phyloP scores from a whole-genome alignment of 257 asterid genomes.

The Nicotiana sylvestris region DNA sequence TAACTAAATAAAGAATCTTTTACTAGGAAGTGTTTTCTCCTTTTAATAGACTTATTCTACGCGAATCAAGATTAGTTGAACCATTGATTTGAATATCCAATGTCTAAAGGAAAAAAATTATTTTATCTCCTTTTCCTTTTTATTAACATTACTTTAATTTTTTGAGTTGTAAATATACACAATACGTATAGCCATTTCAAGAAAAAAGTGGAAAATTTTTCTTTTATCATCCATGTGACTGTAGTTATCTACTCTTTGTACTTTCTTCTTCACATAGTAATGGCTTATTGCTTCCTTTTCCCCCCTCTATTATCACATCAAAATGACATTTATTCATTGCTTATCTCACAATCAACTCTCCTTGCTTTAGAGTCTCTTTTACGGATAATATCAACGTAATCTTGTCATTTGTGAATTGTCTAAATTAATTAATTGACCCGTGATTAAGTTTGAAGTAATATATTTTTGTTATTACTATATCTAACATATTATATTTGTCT shows the following conservation, averaged over 20 bases:
- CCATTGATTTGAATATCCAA: too few species aligned
- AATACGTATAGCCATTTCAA: not conserved
- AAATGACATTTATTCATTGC: not conserved
- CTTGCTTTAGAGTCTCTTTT: not conserved
- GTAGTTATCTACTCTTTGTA: not conserved
- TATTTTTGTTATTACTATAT: not conserved
- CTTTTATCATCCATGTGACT: slow-evolving; percentile 8
- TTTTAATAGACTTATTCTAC: not conserved
- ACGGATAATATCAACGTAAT: not conserved
- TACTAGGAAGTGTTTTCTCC: not conserved
- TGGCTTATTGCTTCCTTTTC: not conserved
- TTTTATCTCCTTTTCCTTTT: not conserved
- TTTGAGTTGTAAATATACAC: not conserved
- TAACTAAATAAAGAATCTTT: not conserved
- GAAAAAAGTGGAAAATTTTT: not conserved
- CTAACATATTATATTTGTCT: not conserved
- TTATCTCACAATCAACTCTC: not conserved
- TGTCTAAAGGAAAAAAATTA: not conserved
- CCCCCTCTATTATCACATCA: not conserved
- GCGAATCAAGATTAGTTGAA: not conserved
- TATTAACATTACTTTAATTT: not conserved
- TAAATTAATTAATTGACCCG: too few species aligned
- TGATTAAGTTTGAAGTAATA: not conserved
- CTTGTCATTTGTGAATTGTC: not conserved
- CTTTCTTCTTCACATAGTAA: not conserved